Conservation (phyloP, 805 yeast genomes). For the Yarrowia keelungensis region DNA sequence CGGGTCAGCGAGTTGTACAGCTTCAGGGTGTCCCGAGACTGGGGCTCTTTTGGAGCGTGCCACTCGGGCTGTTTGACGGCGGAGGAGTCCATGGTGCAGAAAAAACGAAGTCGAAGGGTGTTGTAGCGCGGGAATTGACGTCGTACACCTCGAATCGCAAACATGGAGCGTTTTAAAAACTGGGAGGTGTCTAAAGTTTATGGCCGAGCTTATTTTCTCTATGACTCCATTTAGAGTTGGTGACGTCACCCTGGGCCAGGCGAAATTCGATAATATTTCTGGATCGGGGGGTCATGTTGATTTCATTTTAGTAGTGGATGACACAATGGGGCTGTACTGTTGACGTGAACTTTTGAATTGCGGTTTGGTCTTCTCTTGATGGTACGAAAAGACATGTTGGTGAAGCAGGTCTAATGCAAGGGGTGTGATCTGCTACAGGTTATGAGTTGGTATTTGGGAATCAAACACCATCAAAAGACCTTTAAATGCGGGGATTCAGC, state of each 20-base stretch:
- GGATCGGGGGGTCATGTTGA: no score
- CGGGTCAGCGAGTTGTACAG: constrained; percentile 86
- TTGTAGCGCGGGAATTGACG: constrained; percentile 2
- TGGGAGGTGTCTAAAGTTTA: constrained; percentile 9
- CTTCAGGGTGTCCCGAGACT: constrained; percentile 58
- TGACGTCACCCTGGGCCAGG: constrained; percentile 8
- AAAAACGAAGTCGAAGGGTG: not conserved
- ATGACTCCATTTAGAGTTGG: constrained; percentile 21
- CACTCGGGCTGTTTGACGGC: constrained; percentile 46
- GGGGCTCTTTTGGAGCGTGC: constrained; percentile 51
- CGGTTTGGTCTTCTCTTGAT: no score
- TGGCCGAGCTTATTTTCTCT: not conserved
- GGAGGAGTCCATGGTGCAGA: constrained; percentile 40
- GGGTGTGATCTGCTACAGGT: constrained; percentile 3
- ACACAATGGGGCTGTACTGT: not conserved
- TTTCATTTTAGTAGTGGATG: no score
- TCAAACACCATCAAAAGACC: no score
- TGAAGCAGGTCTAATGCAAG: constrained; percentile 9
- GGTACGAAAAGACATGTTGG: no score
- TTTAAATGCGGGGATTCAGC: no score
- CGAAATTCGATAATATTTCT: no score
- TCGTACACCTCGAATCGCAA: constrained; percentile 25
- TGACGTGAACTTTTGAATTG: no score
- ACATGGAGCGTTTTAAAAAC: constrained; percentile 29
- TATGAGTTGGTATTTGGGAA: not conserved